Conservation (phyloP, 176 grass and related monocot species). For the Hordeum vulgare region MorexV3_pseudomolecules_assembly NC_058522.1:549443589-549444088, state of each 20-base stretch:
- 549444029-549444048: neutral
- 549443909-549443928: neutral
- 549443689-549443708: conserved; percentile 12
- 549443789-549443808: conserved; percentile 5
- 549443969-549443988: neutral
- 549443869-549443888: neutral
- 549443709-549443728: conserved; percentile 5
- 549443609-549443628: conserved; percentile 6
- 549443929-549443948: neutral
- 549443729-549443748: neutral
- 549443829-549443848: neutral
- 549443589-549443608: neutral
- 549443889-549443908: neutral
- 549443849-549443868: neutral
- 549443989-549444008: neutral
- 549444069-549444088: neutral
- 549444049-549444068: neutral
- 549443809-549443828: neutral
- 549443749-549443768: neutral
- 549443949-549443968: neutral
- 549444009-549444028: neutral
- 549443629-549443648: conserved; percentile 25
- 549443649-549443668: neutral
- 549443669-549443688: neutral
- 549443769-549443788: neutral